These are phyloP conservation scores for Vanderwaltozyma yarrowii DNA, from an alignment of 805 yeast genomes.

Conservation along the genomic window DNA sequence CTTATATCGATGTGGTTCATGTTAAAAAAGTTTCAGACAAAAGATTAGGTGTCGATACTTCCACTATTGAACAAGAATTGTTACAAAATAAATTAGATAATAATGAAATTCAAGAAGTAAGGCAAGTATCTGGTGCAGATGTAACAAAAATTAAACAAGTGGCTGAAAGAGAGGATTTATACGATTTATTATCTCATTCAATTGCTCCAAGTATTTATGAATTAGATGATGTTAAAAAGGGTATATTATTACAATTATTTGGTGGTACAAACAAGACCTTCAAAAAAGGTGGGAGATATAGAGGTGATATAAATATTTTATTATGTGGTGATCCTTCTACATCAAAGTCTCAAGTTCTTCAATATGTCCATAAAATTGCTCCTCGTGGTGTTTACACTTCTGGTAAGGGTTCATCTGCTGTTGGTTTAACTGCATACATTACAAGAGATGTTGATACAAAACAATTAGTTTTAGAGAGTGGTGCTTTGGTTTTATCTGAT, in stretches of 20 bases:
- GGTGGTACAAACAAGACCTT: conserved; percentile 92
- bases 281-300: conserved; percentile 81
- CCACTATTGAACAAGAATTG: conserved; percentile 41
- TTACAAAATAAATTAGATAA: conserved; percentile 42
- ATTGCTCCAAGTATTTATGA: conserved; percentile 96
- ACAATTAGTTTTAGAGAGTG: conserved; percentile 88
- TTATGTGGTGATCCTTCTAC: conserved; percentile 99
- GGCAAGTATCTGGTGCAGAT: conserved; percentile 61
- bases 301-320: conserved; percentile 90
- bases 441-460: conserved; percentile 90
- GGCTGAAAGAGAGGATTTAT: conserved; percentile 64
- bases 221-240: conserved; percentile 94
- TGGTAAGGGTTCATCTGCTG: conserved; percentile 98
- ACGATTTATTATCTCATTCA: conserved; percentile 78
- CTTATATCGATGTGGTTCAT: conserved; percentile 90
- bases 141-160: conserved; percentile 50
- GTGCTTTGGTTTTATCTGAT: conserved; percentile 92
- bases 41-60: conserved; percentile 68
- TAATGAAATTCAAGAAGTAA: conserved; percentile 63
- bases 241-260: conserved; percentile 81
- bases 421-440: conserved; percentile 94
- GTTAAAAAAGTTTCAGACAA: conserved; percentile 75
- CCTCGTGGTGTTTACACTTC: conserved; percentile 98
- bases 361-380: conserved; percentile 93
- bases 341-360: conserved; percentile 86